Evolutionary conservation across 371 early-diverging fungal species (phyloP).

Genomic region (Coelomomyces lativittatus): DNA sequence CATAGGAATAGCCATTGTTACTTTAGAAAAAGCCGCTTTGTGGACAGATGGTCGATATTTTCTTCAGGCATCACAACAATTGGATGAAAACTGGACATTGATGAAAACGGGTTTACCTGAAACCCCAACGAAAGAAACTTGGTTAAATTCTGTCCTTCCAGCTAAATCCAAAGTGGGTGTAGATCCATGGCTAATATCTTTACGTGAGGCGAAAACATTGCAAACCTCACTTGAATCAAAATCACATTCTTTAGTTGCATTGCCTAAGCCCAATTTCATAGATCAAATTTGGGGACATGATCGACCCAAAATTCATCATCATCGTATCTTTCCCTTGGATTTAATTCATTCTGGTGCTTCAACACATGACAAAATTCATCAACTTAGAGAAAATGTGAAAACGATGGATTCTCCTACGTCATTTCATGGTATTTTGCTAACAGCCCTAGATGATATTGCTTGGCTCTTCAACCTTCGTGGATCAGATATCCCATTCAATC

Average conservation of each 20-base stretch:
- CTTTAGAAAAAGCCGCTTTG: conserved; percentile 48
- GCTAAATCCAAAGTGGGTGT: conserved; percentile 57
- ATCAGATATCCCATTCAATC: conserved; percentile 90
- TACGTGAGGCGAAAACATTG: conserved; percentile 13
- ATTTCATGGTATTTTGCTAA: conserved; percentile 53
- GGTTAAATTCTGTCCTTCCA: conserved; percentile 49
- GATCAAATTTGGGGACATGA: conserved; percentile 58
- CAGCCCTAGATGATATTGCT: conserved; percentile 79
- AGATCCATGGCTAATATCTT: conserved; percentile 64
- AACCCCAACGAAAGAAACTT: conserved; percentile 74
- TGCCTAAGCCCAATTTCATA: conserved; percentile 43
- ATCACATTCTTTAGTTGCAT: conserved; percentile 7
- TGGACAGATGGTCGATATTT: conserved; percentile 98
- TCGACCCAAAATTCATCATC: conserved; percentile 46
- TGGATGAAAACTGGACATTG: conserved; percentile 75
- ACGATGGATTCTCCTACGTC: neutral
- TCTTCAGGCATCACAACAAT: conserved; percentile 83
- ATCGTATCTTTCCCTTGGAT: conserved; percentile 44
- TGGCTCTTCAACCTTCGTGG: conserved; percentile 95
- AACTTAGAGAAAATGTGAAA: conserved; percentile 7
- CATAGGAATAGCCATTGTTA: conserved; percentile 55
- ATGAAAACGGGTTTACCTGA: conserved; percentile 78
- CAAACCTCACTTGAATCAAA: conserved; percentile 7
- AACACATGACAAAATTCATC: neutral
- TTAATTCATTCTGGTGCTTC: conserved; percentile 50